Conservation (phyloP, 768 basidiomycete genomes). For the Suillus ampliporus region DNA sequence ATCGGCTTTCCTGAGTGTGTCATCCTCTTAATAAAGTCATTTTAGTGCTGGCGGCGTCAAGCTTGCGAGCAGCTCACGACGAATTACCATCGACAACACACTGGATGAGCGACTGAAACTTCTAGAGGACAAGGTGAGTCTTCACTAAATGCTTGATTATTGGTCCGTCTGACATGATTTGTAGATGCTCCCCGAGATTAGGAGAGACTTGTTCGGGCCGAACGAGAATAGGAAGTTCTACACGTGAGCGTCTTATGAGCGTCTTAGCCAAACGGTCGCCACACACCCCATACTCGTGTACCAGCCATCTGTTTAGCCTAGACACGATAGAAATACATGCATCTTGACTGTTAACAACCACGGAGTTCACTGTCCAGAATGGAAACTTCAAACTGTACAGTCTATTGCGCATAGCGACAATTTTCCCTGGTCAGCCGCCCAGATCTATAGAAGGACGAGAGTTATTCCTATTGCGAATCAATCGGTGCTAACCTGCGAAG, state of each 20-base stretch:
- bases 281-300: neutral
- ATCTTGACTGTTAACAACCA: neutral
- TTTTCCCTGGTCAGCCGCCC: no score
- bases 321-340: neutral
- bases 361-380: neutral
- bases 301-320: neutral
- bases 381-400: no score
- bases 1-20: neutral
- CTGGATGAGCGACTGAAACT: conserved; percentile 89
- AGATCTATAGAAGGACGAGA: no score
- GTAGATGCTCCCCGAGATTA: conserved; percentile 96
- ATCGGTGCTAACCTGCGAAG: neutral
- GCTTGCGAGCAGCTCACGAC: conserved; percentile 68
- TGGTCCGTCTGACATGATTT: conserved; percentile 10
- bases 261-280: neutral
- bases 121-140: conserved; percentile 84
- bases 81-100: conserved; percentile 94
- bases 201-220: conserved; percentile 84
- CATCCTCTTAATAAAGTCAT: neutral
- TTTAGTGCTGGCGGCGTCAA: conserved; percentile 85
- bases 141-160: neutral
- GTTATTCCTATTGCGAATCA: no score
- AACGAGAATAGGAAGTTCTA: conserved; percentile 95
- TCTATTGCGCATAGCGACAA: no score
- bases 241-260: conserved; percentile 51